These are phyloP conservation scores for Fimicolochytrium jonesii DNA, from an alignment of 192 early-diverging fungal genomes.

Conservation along the genomic window DNA sequence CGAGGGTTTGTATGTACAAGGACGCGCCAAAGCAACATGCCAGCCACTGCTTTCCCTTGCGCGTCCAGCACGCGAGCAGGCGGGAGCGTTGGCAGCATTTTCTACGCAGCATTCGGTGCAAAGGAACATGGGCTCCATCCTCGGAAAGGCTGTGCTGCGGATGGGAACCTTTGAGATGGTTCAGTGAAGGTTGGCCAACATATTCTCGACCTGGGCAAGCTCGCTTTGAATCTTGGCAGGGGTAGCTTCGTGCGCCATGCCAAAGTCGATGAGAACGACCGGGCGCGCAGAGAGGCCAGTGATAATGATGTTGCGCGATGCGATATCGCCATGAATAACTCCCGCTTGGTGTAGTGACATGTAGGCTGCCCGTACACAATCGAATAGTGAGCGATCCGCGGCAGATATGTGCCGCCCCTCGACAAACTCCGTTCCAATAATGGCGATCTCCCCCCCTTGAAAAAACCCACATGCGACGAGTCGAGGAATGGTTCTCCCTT, in stretches of 20 bases:
- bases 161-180: no score
- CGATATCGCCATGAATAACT: constrained; percentile 6
- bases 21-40: no score
- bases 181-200: no score
- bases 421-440: constrained; percentile 4
- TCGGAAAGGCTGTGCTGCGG: no score
- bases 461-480: constrained; percentile 2
- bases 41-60: no score
- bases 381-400: neutral
- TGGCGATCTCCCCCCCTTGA: neutral
- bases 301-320: neutral
- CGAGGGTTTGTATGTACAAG: no score
- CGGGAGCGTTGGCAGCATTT: no score
- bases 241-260: neutral
- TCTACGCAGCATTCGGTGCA: no score
- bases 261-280: constrained; percentile 14
- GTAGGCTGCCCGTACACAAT: neutral
- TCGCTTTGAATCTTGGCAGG: neutral
- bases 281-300: neutral
- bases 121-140: no score
- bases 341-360: neutral
- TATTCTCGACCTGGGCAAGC: neutral
- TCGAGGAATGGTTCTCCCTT: constrained; percentile 1
- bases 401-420: neutral
- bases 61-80: no score